These are phyloP conservation scores for Euphrasia confusa DNA, from an alignment of 257 asterid species.

Conservation along the genomic window DNA sequence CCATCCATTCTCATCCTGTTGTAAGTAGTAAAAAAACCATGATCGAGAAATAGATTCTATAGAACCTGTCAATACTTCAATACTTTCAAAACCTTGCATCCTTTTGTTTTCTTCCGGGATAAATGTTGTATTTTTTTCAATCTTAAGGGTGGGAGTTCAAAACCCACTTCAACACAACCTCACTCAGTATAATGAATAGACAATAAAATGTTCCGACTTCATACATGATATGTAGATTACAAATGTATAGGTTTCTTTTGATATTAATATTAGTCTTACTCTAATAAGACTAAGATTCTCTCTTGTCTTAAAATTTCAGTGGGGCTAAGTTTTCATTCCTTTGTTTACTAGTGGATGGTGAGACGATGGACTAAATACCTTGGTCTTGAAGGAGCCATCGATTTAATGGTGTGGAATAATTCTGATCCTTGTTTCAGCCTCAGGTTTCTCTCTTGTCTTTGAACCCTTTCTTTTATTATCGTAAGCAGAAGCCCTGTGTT, in stretches of 20 bases:
- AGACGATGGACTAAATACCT: conserved; percentile 76
- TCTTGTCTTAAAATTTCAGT: neutral
- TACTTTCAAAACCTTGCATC: conserved; percentile 1
- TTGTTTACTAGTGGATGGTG: conserved; percentile 81
- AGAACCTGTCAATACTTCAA: conserved; percentile 14
- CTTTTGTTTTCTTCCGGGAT: conserved; percentile 1
- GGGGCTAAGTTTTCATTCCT: conserved; percentile 15
- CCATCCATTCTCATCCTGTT: conserved; percentile 90
- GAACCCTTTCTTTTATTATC: conserved; percentile 9
- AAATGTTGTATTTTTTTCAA: neutral
- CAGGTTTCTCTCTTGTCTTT: conserved; percentile 17
- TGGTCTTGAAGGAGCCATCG: conserved; percentile 68
- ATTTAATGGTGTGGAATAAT: conserved; percentile 85
- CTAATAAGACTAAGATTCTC: conserved; percentile 12
- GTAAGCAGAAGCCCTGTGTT: conserved; percentile 19
- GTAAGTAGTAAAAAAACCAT: conserved; percentile 32
- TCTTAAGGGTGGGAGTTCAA: conserved; percentile 5
- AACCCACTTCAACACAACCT: neutral
- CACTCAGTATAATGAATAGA: neutral
- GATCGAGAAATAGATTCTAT: neutral
- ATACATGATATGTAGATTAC: conserved; percentile 4
- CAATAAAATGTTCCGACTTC: conserved; percentile 8
- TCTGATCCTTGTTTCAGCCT: conserved; percentile 41
- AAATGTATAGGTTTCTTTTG: conserved; percentile 12
- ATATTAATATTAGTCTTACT: neutral